These are phyloP conservation scores for Leucocoprinus birnbaumii DNA, from an alignment of 768 basidiomycete species.

Conservation along the genomic window DNA sequence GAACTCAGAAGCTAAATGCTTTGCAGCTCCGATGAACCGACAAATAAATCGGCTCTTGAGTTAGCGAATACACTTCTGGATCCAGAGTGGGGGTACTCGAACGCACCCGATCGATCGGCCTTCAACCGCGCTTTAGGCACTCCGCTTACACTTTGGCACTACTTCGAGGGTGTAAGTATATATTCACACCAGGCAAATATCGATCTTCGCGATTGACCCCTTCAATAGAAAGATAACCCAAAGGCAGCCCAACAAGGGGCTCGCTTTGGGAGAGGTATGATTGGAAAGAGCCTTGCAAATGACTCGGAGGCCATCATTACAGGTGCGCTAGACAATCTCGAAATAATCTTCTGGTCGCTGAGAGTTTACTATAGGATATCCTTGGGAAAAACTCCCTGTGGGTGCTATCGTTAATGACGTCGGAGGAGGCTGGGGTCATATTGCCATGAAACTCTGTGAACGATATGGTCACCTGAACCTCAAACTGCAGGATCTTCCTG, in stretches of 20 bases:
- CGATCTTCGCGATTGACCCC: too few species aligned
- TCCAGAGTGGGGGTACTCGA: conserved; percentile 26
- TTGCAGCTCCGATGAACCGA: conserved; percentile 18
- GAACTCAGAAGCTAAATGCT: neutral
- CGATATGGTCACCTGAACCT: conserved; percentile 29
- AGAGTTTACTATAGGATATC: conserved; percentile 22
- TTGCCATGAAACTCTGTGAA: conserved; percentile 28
- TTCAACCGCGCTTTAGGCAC: conserved; percentile 20
- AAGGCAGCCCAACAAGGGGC: conserved; percentile 1
- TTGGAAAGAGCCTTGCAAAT: conserved; percentile 26
- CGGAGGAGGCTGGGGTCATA: conserved; percentile 35
- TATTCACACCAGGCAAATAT: neutral
- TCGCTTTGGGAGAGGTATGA: conserved; percentile 31
- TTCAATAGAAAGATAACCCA: neutral
- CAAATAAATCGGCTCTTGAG: conserved; percentile 16
- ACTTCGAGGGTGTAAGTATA: conserved; percentile 19
- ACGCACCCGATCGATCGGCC: conserved; percentile 18
- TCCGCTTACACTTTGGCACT: conserved; percentile 17
- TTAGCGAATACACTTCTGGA: conserved; percentile 32
- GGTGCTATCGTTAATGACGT: conserved; percentile 34
- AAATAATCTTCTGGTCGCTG: neutral
- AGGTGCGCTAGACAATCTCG: conserved; percentile 15
- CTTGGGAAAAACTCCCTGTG: conserved; percentile 25
- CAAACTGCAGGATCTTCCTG: conserved; percentile 33
- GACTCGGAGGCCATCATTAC: conserved; percentile 24